Base-by-base conservation (phyloP, 495 filamentous ascomycete species). In the Penicillium maclennaniae region DNA sequence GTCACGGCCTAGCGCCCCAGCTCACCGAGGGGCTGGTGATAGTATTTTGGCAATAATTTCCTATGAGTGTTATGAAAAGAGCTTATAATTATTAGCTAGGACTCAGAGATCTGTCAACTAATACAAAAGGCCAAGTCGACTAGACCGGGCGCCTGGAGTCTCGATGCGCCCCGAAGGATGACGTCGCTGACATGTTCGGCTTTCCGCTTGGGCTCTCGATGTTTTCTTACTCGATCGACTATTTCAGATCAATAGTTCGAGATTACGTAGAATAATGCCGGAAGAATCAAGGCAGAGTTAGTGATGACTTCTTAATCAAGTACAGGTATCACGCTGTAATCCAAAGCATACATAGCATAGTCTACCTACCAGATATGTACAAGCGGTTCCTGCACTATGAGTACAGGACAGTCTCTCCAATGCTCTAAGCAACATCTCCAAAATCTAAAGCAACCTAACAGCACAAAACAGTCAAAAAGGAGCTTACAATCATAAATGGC, bases 101-200 rank as follows among this genome's bases (percentile, higher is more conserved):
- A 14, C 2, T 1, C 15, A 4, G 10, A 12, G 28, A 31, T 48
- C 8, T 6, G n/a, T 7, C 37, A 12, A 40, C 31, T 23, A 41
- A 14, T 42, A 39, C 37, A 23, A 45, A 42, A 36, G 48, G 51
- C 59, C 62, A 65, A 59, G 50, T 58, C 41, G 42, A 12, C 3
- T 12, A 34, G 4, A 34, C 2, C 23, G 23, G 23, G 23, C 23
- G 23, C 23, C 10, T 14, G 31, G 10, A 34, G 25, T 12, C 28
- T 50, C 28, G n/a, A 27, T 51, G 47, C 52, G 45, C 15, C 27
- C 45, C 48, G 28, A 45, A 43, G 37, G 21, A 66, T 69, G 68
- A 68, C 65, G 67, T 66, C 60, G 58, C 55, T 60, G 63, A 69
- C 65, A 61, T 65, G 61, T 54, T 55, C 55, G 49, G 45, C 48